These are phyloP conservation scores for Fomitopsis pulvina DNA, from an alignment of 768 basidiomycete species.

Conservation along the genomic window DNA sequence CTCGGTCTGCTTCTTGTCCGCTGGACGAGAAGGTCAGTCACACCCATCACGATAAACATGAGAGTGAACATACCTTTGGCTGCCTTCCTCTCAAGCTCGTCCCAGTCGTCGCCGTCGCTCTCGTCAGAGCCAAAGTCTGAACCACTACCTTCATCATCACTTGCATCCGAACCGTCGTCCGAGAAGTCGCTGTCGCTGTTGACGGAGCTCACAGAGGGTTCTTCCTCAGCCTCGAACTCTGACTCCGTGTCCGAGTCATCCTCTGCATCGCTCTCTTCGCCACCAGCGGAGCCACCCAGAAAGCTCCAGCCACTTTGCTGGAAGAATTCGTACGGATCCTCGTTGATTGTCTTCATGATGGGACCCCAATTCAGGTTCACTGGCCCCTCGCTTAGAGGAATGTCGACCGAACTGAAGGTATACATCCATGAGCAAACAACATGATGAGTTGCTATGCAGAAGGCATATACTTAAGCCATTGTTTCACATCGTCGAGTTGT, in stretches of 20 bases:
- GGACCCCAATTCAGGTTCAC: slow-evolving; percentile 98
- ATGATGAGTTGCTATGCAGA: not conserved
- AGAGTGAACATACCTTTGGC: slow-evolving; percentile 56
- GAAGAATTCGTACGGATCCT: slow-evolving; percentile 94
- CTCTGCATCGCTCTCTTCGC: slow-evolving; percentile 59
- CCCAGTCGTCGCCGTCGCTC: slow-evolving; percentile 91
- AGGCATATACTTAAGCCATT: slow-evolving; percentile 88
- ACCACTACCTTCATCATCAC: slow-evolving; percentile 53
- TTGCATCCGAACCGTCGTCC: slow-evolving; percentile 39
- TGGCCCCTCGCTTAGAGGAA: slow-evolving; percentile 90
- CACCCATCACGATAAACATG: not conserved
- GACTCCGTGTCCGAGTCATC: slow-evolving; percentile 63
- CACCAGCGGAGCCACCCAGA: slow-evolving; percentile 63
- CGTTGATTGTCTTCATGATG: slow-evolving; percentile 98
- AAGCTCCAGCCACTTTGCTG: slow-evolving; percentile 94
- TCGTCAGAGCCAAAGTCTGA: slow-evolving; percentile 58
- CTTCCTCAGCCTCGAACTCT: slow-evolving; percentile 51
- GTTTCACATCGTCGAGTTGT: slow-evolving; percentile 95
- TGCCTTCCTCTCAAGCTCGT: slow-evolving; percentile 88
- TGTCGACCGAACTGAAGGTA: slow-evolving; percentile 82
- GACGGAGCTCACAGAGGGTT: slow-evolving; percentile 34
- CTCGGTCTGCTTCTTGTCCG: slow-evolving; percentile 39
- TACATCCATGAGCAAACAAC: slow-evolving; percentile 9
- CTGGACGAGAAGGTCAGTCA: slow-evolving; percentile 16
- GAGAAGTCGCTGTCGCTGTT: slow-evolving; percentile 44